These are phyloP conservation scores for Phytophthora fragariaefolia DNA, from an alignment of 352 stramenopile genomes.

Conservation along the genomic window DNA sequence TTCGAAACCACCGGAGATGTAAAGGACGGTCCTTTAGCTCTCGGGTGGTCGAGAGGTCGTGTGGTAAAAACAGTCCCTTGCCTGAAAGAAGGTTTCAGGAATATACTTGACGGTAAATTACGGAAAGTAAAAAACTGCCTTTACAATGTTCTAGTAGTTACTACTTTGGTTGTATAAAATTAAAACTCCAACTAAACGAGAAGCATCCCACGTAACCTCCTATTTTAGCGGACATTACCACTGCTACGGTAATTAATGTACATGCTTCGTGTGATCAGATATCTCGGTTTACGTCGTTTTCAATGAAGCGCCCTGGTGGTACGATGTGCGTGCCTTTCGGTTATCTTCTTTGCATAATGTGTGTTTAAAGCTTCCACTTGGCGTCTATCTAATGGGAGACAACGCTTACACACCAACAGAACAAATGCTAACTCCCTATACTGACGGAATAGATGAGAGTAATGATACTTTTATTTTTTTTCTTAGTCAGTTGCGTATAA, in stretches of 20 bases:
- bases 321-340: neutral
- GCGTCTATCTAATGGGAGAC: conserved; percentile 6
- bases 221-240: no score
- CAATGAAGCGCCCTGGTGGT: neutral
- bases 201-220: no score
- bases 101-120: no score
- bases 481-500: neutral
- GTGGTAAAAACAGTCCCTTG: no score
- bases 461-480: conserved; percentile 2
- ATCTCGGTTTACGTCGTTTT: neutral
- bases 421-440: conserved; percentile 7
- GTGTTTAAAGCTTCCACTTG: neutral
- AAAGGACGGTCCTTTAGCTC: neutral
- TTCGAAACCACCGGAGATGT: no score
- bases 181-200: no score
- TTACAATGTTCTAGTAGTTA: no score
- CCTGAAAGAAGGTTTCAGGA: no score
- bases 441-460: conserved; percentile 7
- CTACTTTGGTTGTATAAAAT: no score
- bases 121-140: no score
- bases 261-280: neutral
- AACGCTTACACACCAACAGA: conserved; percentile 18
- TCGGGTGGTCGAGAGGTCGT: no score
- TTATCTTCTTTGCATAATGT: neutral
- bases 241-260: neutral